phyloP scores from a whole-genome alignment of 169 alveolate genomes.

The Besnoitia besnoiti region DNA sequence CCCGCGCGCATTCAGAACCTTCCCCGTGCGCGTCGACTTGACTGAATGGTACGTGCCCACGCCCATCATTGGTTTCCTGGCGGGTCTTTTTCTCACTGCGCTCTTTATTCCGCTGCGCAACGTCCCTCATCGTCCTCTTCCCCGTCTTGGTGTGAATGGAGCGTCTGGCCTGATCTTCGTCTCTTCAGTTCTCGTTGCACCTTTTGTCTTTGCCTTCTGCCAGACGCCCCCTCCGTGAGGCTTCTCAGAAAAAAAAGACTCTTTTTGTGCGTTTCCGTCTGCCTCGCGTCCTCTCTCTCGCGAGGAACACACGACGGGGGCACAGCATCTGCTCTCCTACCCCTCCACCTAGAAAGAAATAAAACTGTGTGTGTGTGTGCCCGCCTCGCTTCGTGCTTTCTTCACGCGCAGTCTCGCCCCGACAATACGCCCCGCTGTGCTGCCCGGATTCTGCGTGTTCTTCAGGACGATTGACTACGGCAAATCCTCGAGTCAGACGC shows the following conservation, averaged over 20 bases:
- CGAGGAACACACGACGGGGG: no score
- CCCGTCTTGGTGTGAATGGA: background rate
- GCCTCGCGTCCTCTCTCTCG: no score
- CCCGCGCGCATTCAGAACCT: constrained; percentile 27
- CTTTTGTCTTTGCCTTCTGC: background rate
- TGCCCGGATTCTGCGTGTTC: background rate
- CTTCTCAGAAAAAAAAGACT: no score
- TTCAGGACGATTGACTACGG: constrained; percentile 59
- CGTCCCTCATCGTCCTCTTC: background rate
- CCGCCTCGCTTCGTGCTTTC: background rate
- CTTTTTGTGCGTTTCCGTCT: no score
- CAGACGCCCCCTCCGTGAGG: no score
- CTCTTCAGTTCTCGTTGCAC: background rate
- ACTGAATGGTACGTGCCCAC: background rate
- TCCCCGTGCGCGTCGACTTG: constrained; percentile 30
- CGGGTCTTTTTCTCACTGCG: background rate
- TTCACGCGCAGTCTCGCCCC: background rate
- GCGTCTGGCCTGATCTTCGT: background rate
- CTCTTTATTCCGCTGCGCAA: background rate
- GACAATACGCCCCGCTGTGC: background rate
- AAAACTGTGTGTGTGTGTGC: background rate
- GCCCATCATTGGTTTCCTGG: background rate
- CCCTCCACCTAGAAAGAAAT: no score
- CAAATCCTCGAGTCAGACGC: constrained; percentile 25
- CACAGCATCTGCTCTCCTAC: no score